These are phyloP conservation scores for Symbiodinium pilosum DNA, from an alignment of 73 alveolate species.

Conservation along the genomic window DNA sequence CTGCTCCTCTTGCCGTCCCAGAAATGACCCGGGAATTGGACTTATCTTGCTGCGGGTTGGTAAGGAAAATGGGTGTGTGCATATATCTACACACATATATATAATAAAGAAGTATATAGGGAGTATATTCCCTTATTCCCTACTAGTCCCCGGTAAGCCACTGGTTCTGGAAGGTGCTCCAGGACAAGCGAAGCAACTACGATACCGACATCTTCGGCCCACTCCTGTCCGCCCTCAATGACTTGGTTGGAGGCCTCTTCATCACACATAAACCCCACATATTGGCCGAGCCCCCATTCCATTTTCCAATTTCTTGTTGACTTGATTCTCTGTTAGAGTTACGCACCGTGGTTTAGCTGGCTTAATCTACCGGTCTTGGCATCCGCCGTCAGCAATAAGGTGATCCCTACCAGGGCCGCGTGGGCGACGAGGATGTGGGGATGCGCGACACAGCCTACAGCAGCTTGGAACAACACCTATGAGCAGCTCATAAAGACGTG, in stretches of 20 bases:
- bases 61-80: no score
- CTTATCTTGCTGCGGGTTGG: neutral
- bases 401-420: conserved; percentile 56
- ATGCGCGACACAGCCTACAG: conserved; percentile 78
- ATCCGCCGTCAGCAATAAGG: neutral
- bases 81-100: no score
- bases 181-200: conserved; percentile 85
- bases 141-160: neutral
- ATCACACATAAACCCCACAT: neutral
- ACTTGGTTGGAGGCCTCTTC: conserved; percentile 86
- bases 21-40: neutral
- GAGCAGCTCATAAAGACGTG: neutral
- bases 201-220: conserved; percentile 87
- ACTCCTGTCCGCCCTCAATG: conserved; percentile 48
- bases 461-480: neutral
- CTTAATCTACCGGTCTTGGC: neutral
- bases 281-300: neutral
- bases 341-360: neutral
- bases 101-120: no score
- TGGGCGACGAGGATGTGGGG: conserved; percentile 41
- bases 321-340: no score
- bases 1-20: neutral
- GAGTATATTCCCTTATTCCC: no score
- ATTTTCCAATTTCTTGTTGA: neutral
- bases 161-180: conserved; percentile 67